phyloP scores from a whole-genome alignment of 2,329 filamentous ascomycete species.

The Pestalotiopsis fici region DNA sequence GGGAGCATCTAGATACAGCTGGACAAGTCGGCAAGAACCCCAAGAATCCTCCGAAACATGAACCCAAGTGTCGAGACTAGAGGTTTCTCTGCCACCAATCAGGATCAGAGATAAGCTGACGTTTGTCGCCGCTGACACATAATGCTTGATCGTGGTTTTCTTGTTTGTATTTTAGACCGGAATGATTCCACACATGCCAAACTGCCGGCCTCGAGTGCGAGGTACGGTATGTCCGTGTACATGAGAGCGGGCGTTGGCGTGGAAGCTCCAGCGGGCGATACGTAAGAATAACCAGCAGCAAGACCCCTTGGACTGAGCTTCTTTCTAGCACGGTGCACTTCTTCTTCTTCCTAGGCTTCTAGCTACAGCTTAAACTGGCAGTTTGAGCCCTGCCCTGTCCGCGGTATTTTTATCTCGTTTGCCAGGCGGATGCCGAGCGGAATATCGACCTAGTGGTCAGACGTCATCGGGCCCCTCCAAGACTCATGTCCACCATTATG shows the following conservation, averaged over 20 bases:
- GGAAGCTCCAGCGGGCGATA: not conserved
- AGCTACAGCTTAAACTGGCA: not conserved
- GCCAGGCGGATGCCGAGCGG: not conserved
- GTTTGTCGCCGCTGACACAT: not conserved
- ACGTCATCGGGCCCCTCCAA: not conserved
- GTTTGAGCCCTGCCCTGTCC: not conserved
- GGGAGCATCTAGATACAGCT: not conserved
- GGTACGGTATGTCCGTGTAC: not conserved
- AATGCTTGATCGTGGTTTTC: not conserved
- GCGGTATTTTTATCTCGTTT: not conserved
- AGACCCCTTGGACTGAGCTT: not conserved
- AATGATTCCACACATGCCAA: not conserved
- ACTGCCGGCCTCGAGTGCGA: not conserved
- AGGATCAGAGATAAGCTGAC: not conserved
- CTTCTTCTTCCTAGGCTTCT: not conserved
- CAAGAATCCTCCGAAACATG: not conserved
- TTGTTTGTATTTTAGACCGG: not conserved
- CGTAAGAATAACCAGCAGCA: not conserved
- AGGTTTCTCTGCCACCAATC: not conserved
- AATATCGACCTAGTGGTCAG: not conserved
- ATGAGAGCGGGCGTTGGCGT: not conserved
- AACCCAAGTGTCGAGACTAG: not conserved
- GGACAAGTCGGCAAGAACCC: not conserved
- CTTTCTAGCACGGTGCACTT: not conserved
- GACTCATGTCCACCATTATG: not conserved